Evolutionary conservation across 768 basidiomycete genomes (phyloP).

Genomic region (Boletus rex-veris): DNA sequence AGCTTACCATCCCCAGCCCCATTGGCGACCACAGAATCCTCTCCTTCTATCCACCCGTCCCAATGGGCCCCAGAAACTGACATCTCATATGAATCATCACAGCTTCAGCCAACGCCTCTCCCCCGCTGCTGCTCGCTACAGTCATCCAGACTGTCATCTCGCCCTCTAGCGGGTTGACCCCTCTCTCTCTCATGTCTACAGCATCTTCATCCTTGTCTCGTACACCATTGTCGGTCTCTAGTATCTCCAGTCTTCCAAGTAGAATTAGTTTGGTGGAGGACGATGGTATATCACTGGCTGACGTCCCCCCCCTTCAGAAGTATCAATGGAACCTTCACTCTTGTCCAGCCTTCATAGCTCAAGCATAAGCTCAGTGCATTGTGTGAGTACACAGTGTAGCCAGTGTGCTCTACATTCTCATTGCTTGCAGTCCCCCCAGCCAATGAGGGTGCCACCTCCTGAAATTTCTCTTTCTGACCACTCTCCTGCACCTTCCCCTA

Average conservation of each 20-base stretch:
- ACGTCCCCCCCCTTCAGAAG: slow-evolving; percentile 26
- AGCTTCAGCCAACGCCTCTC: slow-evolving; percentile 70
- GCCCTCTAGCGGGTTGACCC: slow-evolving; percentile 33
- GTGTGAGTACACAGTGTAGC: slow-evolving; percentile 33
- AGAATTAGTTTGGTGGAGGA: slow-evolving; percentile 35
- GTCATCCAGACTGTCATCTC: slow-evolving; percentile 21
- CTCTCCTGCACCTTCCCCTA: slow-evolving; percentile 41
- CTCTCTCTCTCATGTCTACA: slow-evolving; percentile 30
- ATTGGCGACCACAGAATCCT: slow-evolving; percentile 34
- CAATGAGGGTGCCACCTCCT: slow-evolving; percentile 32
- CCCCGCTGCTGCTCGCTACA: slow-evolving; percentile 17
- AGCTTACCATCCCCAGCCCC: slow-evolving; percentile 34
- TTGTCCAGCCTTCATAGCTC: slow-evolving; percentile 42
- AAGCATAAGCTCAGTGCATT: slow-evolving; percentile 18
- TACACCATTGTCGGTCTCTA: slow-evolving; percentile 38
- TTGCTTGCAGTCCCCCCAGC: slow-evolving; percentile 23
- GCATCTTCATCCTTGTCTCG: slow-evolving; percentile 34
- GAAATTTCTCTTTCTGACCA: slow-evolving; percentile 26
- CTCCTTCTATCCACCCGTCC: slow-evolving; percentile 39
- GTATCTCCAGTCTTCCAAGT: slow-evolving; percentile 43
- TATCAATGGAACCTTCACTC: slow-evolving; percentile 56
- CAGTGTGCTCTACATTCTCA: background rate
- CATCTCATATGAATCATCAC: slow-evolving; percentile 70
- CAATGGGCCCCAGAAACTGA: slow-evolving; percentile 65
- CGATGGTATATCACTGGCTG: slow-evolving; percentile 16